Percentiles rank a stretch among this genome's conserved stretches.
phyloP scores from a whole-genome alignment of 305 asterid genomes.

The Solanum hybrid region DNA sequence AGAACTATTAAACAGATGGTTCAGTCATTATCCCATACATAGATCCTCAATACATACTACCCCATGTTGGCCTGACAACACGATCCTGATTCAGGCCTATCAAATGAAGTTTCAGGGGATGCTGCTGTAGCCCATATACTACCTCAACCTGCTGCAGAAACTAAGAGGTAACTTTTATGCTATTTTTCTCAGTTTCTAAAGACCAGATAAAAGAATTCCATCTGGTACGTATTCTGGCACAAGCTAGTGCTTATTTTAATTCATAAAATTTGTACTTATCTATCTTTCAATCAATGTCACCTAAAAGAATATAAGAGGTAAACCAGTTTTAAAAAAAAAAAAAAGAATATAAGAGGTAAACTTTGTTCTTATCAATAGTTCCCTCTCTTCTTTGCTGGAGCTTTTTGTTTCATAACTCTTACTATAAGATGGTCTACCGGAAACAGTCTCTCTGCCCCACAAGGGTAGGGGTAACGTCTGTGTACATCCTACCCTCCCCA shows the following conservation, averaged over 20 bases:
- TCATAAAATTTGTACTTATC: neutral
- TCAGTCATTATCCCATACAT: neutral
- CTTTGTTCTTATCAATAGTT: neutral
- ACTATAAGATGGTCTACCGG: neutral
- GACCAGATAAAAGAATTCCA: neutral
- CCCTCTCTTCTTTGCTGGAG: neutral
- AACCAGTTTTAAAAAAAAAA: no score
- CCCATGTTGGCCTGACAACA: constrained; percentile 8
- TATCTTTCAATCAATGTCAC: neutral
- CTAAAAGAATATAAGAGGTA: neutral
- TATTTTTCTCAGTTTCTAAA: neutral
- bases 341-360: neutral
- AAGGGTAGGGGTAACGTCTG: neutral
- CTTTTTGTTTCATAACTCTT: neutral
- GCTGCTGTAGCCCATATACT: constrained; percentile 40
- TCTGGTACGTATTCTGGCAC: neutral
- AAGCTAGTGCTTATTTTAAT: neutral
- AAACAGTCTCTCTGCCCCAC: neutral
- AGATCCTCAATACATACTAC: neutral
- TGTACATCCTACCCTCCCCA: neutral
- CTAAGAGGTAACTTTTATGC: constrained; percentile 46
- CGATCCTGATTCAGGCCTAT: constrained; percentile 31
- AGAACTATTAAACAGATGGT: neutral
- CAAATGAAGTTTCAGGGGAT: constrained; percentile 37
- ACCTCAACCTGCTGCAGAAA: constrained; percentile 77